phyloP scores from a whole-genome alignment of 2,329 filamentous ascomycete genomes.

The Xylariaceae sp. region DNA sequence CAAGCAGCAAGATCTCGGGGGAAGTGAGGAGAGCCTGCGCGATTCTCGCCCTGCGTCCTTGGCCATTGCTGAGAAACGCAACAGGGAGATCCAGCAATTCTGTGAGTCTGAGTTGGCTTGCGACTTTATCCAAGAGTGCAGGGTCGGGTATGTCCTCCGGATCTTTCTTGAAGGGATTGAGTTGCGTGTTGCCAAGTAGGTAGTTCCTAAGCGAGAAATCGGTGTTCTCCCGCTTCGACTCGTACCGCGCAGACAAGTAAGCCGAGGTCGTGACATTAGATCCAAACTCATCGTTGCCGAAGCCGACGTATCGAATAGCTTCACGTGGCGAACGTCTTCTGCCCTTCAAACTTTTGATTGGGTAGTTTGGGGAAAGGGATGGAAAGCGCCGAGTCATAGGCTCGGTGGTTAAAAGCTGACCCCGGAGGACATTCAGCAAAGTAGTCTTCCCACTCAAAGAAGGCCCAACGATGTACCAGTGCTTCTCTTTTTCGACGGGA shows the following conservation, averaged over 20 bases:
- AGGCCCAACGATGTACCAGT: constrained; percentile 83
- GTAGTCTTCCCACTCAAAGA: constrained; percentile 77
- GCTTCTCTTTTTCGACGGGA: constrained; percentile 47
- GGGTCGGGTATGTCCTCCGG: constrained; percentile 44
- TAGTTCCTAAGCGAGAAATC: constrained; percentile 84
- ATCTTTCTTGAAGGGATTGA: constrained; percentile 64
- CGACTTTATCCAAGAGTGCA: constrained; percentile 55
- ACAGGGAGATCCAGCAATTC: constrained; percentile 76
- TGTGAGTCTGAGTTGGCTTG: constrained; percentile 64
- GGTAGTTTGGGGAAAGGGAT: constrained; percentile 68
- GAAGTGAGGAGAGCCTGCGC: constrained; percentile 75
- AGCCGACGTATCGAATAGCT: constrained; percentile 87
- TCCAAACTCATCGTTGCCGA: constrained; percentile 66
- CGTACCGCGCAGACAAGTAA: constrained; percentile 86
- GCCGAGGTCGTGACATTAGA: constrained; percentile 61
- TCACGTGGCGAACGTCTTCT: constrained; percentile 54
- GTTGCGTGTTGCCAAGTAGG: constrained; percentile 72
- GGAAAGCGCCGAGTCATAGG: constrained; percentile 74
- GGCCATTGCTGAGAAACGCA: constrained; percentile 87
- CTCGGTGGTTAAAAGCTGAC: constrained; percentile 71
- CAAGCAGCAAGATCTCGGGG: constrained; percentile 79
- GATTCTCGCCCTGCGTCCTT: constrained; percentile 81
- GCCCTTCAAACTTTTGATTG: constrained; percentile 52
- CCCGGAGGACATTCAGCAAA: constrained; percentile 74
- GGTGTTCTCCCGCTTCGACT: constrained; percentile 78